Percentiles rank a stretch among this genome's conserved stretches.
Conservation (phyloP, 192 early-diverging fungal species). For the Podila epigama region DNA sequence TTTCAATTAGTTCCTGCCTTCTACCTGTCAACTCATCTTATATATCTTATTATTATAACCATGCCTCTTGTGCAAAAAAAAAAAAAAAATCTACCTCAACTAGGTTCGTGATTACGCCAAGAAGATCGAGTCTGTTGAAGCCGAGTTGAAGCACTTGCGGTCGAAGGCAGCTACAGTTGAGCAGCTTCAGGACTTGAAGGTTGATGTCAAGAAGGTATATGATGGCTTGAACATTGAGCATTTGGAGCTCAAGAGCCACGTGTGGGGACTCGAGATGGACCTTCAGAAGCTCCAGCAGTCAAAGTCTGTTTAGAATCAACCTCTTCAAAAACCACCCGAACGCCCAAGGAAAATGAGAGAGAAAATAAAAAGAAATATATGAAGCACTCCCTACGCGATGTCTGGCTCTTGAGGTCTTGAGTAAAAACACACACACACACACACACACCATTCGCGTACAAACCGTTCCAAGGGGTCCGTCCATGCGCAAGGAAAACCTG, state of each 20-base stretch:
- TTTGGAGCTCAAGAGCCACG: conserved; percentile 83
- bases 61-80: too few species aligned
- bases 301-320: conserved; percentile 43
- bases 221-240: conserved; percentile 82
- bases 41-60: too few species aligned
- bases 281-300: conserved; percentile 47
- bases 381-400: too few species aligned
- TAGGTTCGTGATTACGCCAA: conserved; percentile 76
- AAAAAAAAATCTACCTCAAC: too few species aligned
- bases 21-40: background rate
- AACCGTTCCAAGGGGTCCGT: too few species aligned
- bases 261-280: conserved; percentile 74
- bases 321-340: too few species aligned
- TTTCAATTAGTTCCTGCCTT: background rate
- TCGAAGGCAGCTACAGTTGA: conserved; percentile 66
- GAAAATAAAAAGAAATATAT: too few species aligned
- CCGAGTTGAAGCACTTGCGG: conserved; percentile 63
- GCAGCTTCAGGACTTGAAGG: conserved; percentile 57
- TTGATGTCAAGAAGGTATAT: conserved; percentile 62
- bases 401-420: too few species aligned
- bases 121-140: conserved; percentile 81
- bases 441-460: too few species aligned
- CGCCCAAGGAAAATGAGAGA: too few species aligned
- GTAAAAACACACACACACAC: too few species aligned
- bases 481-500: too few species aligned